Evolutionary conservation across 176 grass and related monocot genomes (phyloP), one percentile per base, ranked within the genome.

Genomic region (Miscanthus lutarioriparius): DNA sequence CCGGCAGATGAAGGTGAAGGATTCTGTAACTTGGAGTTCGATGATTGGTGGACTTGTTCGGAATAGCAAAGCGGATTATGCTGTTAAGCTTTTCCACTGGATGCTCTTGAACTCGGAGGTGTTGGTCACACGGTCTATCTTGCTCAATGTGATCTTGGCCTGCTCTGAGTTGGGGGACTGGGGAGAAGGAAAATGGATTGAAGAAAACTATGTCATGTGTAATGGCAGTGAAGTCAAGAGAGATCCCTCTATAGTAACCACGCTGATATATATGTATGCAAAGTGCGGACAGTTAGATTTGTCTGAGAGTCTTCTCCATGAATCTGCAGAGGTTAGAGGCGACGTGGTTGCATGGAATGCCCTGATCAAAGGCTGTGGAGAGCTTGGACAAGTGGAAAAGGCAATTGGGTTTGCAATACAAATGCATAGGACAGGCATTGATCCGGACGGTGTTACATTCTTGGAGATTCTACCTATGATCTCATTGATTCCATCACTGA

Each of bases 291-390:
- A 89, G 74, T 65, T 96, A 74, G 77, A 66, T 76, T 76, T 2
- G 2, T 91, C 94, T 62, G 26, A 83, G 15, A 32, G 44, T 70
- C 85, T 91, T 96, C 30, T 96, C 69, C 25, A 86, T 77, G 80
- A 59, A 80, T 20, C 63, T 65, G 73, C 64, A 84, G 67, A 86
- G 87, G 78, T 84, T 67, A 83, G 76, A 89, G 47, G 17, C 23
- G 94, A 93, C 43, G 78, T 88, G 30, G 81, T 96, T 84, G 86
- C 91, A 33, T 93, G 94, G 94, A 96, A 96, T 78, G 77, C 89
- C 70, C 74, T 87, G 63, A 89, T 96, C 45, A 93, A 96, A 88
- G 94, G 86, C 22, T 96, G 84, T 87, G 74, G 64, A 78, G 84
- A 89, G 75, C 44, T 89, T 13, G 94, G 88, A 72, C 62, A 84